A percentile compares a stretch with the other conserved stretches of the same genome.
phyloP scores from a whole-genome alignment of 805 yeast species.

The Candida maris region DNA sequence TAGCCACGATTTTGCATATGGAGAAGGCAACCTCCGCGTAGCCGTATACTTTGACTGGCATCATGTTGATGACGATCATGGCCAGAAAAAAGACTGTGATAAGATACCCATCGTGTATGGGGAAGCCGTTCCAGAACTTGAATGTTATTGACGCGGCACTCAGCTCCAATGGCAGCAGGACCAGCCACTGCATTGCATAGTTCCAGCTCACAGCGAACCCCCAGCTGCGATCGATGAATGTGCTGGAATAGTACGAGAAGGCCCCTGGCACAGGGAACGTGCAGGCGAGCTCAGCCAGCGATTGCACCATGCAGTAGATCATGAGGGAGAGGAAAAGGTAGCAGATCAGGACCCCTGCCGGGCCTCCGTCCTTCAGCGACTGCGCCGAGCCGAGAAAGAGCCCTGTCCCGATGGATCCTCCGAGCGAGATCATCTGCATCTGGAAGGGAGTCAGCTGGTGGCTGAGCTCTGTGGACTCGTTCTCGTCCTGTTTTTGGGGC shows the following conservation, averaged over 20 bases:
- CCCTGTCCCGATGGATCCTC: conserved; percentile 69
- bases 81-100: conserved; percentile 48
- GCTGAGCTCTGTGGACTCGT: conserved; percentile 8
- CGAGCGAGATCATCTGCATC: conserved; percentile 64
- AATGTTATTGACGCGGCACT: conserved; percentile 55
- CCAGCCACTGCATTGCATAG: conserved; percentile 52
- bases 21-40: conserved; percentile 52
- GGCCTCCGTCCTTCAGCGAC: conserved; percentile 58
- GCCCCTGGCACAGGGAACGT: conserved; percentile 64
- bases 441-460: conserved; percentile 37
- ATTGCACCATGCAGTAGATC: conserved; percentile 57
- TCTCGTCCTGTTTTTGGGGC: conserved; percentile 25
- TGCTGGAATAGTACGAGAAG: conserved; percentile 57
- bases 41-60: conserved; percentile 55
- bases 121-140: conserved; percentile 42
- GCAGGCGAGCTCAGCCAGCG: conserved; percentile 58
- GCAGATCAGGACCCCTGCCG: conserved; percentile 58
- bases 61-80: conserved; percentile 46
- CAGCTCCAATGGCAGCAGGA: conserved; percentile 51
- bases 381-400: conserved; percentile 63
- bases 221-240: conserved; percentile 56
- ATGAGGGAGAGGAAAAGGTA: conserved; percentile 52
- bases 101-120: conserved; percentile 45
- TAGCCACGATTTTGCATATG: conserved; percentile 45
- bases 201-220: conserved; percentile 64